phyloP scores from a whole-genome alignment of 306 rosid species.

The Oemleria cerasiformis region DNA sequence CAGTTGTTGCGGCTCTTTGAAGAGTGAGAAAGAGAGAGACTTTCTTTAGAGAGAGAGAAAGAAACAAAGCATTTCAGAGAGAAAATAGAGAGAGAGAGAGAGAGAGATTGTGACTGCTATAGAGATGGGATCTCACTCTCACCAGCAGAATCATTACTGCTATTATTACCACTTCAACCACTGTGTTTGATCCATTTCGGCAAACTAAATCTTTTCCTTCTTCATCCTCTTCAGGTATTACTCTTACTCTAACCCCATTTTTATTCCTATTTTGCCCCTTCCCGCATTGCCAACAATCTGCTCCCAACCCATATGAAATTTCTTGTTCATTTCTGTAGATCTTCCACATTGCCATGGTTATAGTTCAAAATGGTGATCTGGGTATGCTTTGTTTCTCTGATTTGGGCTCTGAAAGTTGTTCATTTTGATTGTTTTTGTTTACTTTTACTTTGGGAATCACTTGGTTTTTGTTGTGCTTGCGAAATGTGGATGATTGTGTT shows the following conservation, averaged over 20 bases:
- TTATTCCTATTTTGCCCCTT: constrained; percentile 12
- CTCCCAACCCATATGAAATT: constrained; percentile 11
- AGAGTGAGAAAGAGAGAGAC: constrained; percentile 48
- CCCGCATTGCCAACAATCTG: neutral
- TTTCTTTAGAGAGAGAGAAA: constrained; percentile 22
- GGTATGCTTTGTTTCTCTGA: constrained; percentile 30
- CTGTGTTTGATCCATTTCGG: constrained; percentile 43
- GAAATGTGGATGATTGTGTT: neutral
- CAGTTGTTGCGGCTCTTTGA: constrained; percentile 79
- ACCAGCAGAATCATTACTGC: constrained; percentile 33
- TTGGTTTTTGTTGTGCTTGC: constrained; percentile 1
- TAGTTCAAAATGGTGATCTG: constrained; percentile 34
- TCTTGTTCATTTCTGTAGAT: constrained; percentile 35
- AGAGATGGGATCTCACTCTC: constrained; percentile 70
- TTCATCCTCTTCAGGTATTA: constrained; percentile 41
- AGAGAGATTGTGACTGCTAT: constrained; percentile 35
- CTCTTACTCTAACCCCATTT: neutral
- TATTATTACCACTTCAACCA: constrained; percentile 33
- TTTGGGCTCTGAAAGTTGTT: constrained; percentile 18
- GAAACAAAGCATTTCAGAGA: constrained; percentile 27
- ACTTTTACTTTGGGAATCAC: neutral
- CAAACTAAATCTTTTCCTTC: constrained; percentile 4
- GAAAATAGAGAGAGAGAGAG: constrained; percentile 18
- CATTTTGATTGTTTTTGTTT: neutral
- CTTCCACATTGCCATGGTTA: constrained; percentile 39